Conservation (phyloP, 179 eudicot species). For the Actinidia chinensis region DNA sequence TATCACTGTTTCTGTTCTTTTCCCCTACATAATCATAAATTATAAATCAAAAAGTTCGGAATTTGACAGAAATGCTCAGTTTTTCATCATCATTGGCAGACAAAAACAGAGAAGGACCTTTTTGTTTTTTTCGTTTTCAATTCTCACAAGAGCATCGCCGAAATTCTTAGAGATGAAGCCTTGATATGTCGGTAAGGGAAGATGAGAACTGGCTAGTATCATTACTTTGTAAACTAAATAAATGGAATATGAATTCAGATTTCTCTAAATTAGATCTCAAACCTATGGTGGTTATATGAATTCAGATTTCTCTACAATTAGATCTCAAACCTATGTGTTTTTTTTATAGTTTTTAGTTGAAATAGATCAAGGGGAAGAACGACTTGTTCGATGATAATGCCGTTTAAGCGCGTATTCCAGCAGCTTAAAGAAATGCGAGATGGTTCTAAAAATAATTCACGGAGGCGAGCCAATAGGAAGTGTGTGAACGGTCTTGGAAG, state of each 20-base stretch:
- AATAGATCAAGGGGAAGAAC: constrained; percentile 12
- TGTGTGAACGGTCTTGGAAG: constrained; percentile 25
- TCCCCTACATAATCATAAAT: background rate
- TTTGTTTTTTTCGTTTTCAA: background rate
- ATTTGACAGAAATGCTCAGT: background rate
- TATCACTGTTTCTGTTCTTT: background rate
- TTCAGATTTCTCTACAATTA: background rate
- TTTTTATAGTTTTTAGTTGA: background rate
- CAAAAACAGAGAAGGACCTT: background rate
- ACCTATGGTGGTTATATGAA: background rate
- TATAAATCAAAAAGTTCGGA: background rate
- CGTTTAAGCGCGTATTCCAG: constrained; percentile 24
- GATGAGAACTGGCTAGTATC: background rate
- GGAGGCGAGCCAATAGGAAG: constrained; percentile 25
- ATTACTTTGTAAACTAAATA: background rate
- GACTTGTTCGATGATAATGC: constrained; percentile 17
- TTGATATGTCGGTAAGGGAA: background rate
- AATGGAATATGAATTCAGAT: background rate
- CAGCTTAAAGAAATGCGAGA: constrained; percentile 24
- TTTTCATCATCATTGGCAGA: background rate
- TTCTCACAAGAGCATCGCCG: background rate
- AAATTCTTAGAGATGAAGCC: background rate
- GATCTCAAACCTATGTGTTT: background rate
- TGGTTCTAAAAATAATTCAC: constrained; percentile 20
- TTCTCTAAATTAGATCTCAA: constrained; percentile 7